phyloP scores from a whole-genome alignment of 306 rosid species.

The Corylus heterophylla region DNA sequence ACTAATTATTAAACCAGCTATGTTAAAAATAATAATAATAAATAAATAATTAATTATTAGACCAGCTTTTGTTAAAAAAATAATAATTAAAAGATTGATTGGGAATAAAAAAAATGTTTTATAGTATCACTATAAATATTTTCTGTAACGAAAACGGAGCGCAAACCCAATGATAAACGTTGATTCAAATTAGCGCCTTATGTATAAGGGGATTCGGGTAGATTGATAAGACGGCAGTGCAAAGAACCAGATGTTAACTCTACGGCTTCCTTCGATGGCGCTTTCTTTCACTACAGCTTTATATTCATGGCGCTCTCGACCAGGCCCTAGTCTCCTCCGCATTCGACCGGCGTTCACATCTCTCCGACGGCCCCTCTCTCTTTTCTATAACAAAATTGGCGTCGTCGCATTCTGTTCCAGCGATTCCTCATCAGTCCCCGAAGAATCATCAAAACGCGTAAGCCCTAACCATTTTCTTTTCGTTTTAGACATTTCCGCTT shows the following conservation, averaged over 20 bases:
- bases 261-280: constrained; percentile 58
- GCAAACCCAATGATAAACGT: too few relatives aligned
- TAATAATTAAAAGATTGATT: too few relatives aligned
- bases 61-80: too few relatives aligned
- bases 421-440: constrained; percentile 26
- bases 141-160: too few relatives aligned
- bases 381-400: constrained; percentile 17
- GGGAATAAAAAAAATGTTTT: too few relatives aligned
- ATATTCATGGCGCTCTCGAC: constrained; percentile 28
- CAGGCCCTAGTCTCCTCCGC: background rate
- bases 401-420: constrained; percentile 35
- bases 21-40: too few relatives aligned
- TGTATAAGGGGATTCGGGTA: too few relatives aligned
- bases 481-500: constrained; percentile 4
- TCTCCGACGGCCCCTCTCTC: constrained; percentile 23
- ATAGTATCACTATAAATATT: too few relatives aligned
- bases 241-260: constrained; percentile 47
- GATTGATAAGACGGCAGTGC: too few relatives aligned
- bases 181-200: too few relatives aligned
- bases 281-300: constrained; percentile 33
- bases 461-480: constrained; percentile 1
- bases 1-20: too few relatives aligned
- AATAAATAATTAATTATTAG: too few relatives aligned
- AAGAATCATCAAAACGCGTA: constrained; percentile 54
- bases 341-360: constrained; percentile 20